These are phyloP conservation scores for Chamaecyparis obtusa DNA, from an alignment of 75 land plant genomes.

Conservation along the genomic window DNA sequence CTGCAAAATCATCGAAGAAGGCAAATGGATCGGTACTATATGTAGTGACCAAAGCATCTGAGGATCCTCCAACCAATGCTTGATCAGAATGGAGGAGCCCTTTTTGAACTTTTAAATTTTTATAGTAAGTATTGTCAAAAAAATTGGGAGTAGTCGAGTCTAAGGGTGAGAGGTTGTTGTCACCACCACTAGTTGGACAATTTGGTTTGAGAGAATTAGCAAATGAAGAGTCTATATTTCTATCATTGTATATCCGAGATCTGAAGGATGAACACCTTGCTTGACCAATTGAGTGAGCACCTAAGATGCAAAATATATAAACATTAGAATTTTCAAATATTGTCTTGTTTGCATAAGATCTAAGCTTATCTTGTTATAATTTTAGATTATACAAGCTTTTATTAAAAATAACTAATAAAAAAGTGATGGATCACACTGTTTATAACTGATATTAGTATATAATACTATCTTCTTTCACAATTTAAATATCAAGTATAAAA, in stretches of 20 bases:
- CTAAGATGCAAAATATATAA: not conserved
- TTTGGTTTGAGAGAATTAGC: not conserved
- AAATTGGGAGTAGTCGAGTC: not conserved
- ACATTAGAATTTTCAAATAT: too few species aligned
- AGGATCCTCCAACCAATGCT: not conserved
- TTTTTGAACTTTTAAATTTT: not conserved
- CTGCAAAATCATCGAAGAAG: conserved; percentile 20
- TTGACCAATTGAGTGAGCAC: not conserved
- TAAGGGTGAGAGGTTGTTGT: not conserved
- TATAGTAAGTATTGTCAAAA: conserved; percentile 23
- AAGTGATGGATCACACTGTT: too few species aligned
- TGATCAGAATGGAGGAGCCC: conserved; percentile 25
- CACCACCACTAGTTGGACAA: not conserved
- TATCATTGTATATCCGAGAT: not conserved
- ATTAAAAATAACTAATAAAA: too few species aligned
- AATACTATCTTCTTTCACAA: too few species aligned
- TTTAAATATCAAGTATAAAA: too few species aligned
- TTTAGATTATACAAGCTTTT: too few species aligned
- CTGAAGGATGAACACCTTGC: not conserved
- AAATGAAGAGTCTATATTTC: not conserved
- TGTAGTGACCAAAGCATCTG: conserved; percentile 4
- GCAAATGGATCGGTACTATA: not conserved
- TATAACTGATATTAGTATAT: too few species aligned
- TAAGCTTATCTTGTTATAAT: too few species aligned
- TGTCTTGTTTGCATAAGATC: too few species aligned